Base-by-base conservation (phyloP, 2,329 filamentous ascomycete species). In the Dothistroma pini region DNA sequence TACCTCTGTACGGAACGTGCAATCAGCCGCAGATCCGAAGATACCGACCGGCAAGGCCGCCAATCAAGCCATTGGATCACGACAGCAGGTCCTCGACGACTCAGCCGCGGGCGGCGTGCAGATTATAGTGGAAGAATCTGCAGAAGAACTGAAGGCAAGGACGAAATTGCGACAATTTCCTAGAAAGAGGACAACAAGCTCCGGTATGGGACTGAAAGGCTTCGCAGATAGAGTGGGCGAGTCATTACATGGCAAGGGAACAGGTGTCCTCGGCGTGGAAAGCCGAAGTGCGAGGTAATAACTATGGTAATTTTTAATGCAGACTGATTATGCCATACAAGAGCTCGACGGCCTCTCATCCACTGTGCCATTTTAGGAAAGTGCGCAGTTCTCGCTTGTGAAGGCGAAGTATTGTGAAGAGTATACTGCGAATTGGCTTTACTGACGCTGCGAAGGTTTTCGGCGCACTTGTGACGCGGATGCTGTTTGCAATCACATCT, bases 181-280 rank as follows among this genome's bases (percentile, higher is more conserved):
- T 11, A 69, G 78, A 22, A 80, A 80, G 69, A 69, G 75, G 50
- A 72, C 70, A 10, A 73, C 73, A 16, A 78, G 76, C 54, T 69
- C 68, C n/a, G 68, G 70, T 9, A 53, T 31, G n/a, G 51, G 51
- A 31, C 70, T 79, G 63, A 79, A 79, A 68, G 77, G 76, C 21
- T 67, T 80, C 44, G 73, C 77, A 35, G 78, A 78, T 62, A 75
- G 77, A 63, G 75, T 80, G 50, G 78, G 78, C 56, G 76, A 77
- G 61, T 78, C 77, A 56, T 67, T 80, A 22, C 78, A 80, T 48
- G 78, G 78, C 35, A 75, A 76, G 61, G 75, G 76, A 32, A 78
- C 76, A 12, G 78, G 77, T 56, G 77, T 80, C 56, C 69, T 81
- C 44, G 76, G 78, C 7, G 72, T 80, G 48, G 78, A 80, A 63